Evolutionary conservation across 192 early-diverging fungal species (phyloP).

Genomic region (Linnemannia hyalina): DNA sequence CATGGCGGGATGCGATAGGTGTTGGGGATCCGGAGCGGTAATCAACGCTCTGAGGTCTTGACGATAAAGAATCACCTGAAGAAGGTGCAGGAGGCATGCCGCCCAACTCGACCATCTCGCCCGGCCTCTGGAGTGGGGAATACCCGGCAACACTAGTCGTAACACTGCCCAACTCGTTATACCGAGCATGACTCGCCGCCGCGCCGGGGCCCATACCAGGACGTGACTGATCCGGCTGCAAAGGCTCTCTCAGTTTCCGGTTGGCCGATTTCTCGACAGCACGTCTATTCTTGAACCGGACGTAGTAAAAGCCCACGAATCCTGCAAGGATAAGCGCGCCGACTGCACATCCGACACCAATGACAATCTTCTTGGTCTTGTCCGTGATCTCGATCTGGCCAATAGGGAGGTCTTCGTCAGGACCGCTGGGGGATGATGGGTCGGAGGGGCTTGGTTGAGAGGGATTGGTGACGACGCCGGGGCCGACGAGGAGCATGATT

Average conservation of each 20-base stretch:
- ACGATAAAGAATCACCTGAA: not conserved
- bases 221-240: not conserved
- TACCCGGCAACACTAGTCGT: constrained; percentile 10
- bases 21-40: constrained; percentile 1
- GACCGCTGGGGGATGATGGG: not conserved
- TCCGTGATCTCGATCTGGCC: constrained; percentile 14
- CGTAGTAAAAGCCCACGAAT: constrained; percentile 36
- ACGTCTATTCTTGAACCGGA: constrained; percentile 43
- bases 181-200: not conserved
- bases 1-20: not conserved
- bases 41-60: constrained; percentile 2
- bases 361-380: constrained; percentile 37
- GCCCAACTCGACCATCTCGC: constrained; percentile 23
- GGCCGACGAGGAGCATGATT: constrained; percentile 28
- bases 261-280: constrained; percentile 12
- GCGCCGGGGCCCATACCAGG: not conserved
- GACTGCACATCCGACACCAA: constrained; percentile 43
- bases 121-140: not conserved
- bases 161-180: constrained; percentile 21
- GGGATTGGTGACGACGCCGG: not conserved
- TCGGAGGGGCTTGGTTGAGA: not conserved
- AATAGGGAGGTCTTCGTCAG: constrained; percentile 10
- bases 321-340: constrained; percentile 37
- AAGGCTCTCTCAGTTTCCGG: constrained; percentile 29
- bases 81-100: not conserved